These are phyloP conservation scores for Phytophthora boehmeriae DNA, from an alignment of 352 stramenopile genomes.

Conservation along the genomic window DNA sequence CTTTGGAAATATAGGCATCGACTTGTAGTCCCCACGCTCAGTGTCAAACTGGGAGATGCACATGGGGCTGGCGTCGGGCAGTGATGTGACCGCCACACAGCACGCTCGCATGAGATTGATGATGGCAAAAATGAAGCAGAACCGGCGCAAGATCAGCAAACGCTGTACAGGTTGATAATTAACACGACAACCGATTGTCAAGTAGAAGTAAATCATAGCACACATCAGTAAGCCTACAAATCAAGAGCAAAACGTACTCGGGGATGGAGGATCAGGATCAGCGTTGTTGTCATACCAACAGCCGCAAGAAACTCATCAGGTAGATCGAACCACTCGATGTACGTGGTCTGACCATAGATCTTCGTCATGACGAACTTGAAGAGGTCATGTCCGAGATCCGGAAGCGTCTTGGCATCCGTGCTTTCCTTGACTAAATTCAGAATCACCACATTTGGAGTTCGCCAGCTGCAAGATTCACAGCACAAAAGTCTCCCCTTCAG, in stretches of 20 bases:
- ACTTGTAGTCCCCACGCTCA: conserved; percentile 76
- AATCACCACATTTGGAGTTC: conserved; percentile 86
- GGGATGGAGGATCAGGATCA: conserved; percentile 78
- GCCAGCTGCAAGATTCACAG: conserved; percentile 52
- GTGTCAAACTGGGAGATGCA: conserved; percentile 88
- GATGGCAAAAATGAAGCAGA: conserved; percentile 85
- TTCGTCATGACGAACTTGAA: conserved; percentile 89
- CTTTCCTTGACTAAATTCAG: conserved; percentile 62
- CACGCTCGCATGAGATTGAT: conserved; percentile 89
- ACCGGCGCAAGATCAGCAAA: conserved; percentile 81
- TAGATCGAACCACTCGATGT: conserved; percentile 88
- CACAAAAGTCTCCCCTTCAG: background rate
- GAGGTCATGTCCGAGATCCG: conserved; percentile 84
- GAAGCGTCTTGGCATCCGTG: conserved; percentile 76
- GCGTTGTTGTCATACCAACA: conserved; percentile 66
- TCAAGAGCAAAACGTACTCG: conserved; percentile 47
- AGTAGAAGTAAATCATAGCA: background rate
- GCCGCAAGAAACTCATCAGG: conserved; percentile 84
- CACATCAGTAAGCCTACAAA: background rate
- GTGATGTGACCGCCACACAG: conserved; percentile 85
- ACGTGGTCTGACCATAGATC: conserved; percentile 81
- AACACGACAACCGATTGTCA: conserved; percentile 7
- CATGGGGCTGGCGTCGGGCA: conserved; percentile 85
- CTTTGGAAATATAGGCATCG: conserved; percentile 88
- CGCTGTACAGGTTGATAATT: conserved; percentile 39